A percentile compares a stretch with the other conserved stretches of the same genome.
These are phyloP conservation scores for Monosporozyma unispora DNA, from an alignment of 805 yeast genomes.

Conservation along the genomic window DNA sequence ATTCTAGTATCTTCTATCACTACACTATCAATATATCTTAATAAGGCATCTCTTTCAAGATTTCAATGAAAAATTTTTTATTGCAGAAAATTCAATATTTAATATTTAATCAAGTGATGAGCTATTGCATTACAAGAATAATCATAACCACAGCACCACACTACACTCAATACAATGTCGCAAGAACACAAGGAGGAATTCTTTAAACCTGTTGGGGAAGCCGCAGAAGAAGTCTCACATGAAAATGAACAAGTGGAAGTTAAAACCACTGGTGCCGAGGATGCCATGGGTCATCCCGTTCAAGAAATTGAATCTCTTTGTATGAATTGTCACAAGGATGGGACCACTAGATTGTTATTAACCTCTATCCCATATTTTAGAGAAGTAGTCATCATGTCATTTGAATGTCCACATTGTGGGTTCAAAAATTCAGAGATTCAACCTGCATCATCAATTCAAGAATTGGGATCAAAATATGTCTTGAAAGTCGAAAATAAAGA, in stretches of 20 bases:
- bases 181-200: constrained; percentile 17
- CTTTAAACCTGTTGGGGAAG: constrained; percentile 53
- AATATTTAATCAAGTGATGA: background rate
- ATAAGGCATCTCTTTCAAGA: background rate
- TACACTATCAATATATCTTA: no score
- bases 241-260: constrained; percentile 36
- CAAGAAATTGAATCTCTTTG: constrained; percentile 93
- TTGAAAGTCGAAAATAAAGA: constrained; percentile 56
- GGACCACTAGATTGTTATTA: constrained; percentile 71
- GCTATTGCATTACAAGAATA: background rate
- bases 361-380: constrained; percentile 88
- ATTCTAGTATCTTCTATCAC: background rate
- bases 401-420: constrained; percentile 91
- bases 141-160: background rate
- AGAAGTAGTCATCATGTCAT: constrained; percentile 88
- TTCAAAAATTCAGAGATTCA: constrained; percentile 87
- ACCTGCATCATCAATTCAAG: constrained; percentile 89
- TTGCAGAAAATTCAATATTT: no score
- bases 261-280: constrained; percentile 64
- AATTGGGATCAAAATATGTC: constrained; percentile 69
- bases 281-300: constrained; percentile 85
- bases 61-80: background rate
- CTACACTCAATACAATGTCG: background rate
- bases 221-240: constrained; percentile 39
- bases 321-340: constrained; percentile 88